A percentile compares a stretch with the other conserved stretches of the same genome.
phyloP scores from a whole-genome alignment of 169 alveolate species.

The Plasmodium knowlesi region DNA sequence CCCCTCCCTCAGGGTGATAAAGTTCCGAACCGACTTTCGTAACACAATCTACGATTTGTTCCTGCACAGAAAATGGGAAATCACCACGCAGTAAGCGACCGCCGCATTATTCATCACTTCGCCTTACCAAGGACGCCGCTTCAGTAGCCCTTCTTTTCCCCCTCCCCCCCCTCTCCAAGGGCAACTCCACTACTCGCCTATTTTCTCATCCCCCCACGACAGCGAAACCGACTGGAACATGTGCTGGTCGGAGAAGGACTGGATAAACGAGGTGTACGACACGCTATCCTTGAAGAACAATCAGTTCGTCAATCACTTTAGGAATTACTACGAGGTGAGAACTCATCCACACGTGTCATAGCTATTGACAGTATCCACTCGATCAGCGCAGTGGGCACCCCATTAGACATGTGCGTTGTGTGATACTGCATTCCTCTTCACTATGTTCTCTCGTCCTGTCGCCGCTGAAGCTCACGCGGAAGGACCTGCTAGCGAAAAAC shows the following conservation, averaged over 20 bases:
- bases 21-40: constrained; percentile 92
- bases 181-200: not conserved
- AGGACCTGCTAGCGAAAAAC: constrained; percentile 93
- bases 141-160: not conserved
- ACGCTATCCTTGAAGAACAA: constrained; percentile 90
- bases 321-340: constrained; percentile 92
- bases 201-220: not conserved
- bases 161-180: too few species aligned
- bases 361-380: not conserved
- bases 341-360: not conserved
- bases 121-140: not conserved
- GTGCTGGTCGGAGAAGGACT: constrained; percentile 95
- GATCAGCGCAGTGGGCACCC: not conserved
- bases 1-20: constrained; percentile 75
- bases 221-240: constrained; percentile 93
- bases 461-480: constrained; percentile 85
- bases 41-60: constrained; percentile 95
- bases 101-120: too few species aligned
- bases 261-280: constrained; percentile 92
- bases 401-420: not conserved
- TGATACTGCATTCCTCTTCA: not conserved
- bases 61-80: constrained; percentile 90
- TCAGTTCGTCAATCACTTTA: constrained; percentile 93
- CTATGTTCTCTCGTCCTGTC: not conserved
- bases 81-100: constrained; percentile 81